These are phyloP conservation scores for Venturiaceae sp. DNA, from an alignment of 2,329 filamentous ascomycete genomes.

Conservation along the genomic window DNA sequence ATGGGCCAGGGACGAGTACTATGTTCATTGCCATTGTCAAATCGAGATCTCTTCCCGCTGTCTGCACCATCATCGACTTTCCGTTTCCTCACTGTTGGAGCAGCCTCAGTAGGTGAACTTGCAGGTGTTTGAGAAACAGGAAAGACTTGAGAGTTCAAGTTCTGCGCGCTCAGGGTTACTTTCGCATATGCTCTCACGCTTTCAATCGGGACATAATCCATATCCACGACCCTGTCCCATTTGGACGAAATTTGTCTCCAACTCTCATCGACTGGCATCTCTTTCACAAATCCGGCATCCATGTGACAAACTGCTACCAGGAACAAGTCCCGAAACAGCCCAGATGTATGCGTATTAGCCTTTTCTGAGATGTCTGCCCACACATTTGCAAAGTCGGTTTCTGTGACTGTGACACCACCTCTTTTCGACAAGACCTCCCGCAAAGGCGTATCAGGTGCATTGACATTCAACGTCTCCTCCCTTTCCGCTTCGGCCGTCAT, in stretches of 20 bases:
- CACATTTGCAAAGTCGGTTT: neutral
- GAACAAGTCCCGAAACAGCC: neutral
- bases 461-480: conserved; percentile 3
- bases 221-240: conserved; percentile 4
- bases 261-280: neutral
- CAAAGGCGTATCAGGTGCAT: conserved; percentile 1
- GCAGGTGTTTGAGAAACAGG: neutral
- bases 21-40: neutral
- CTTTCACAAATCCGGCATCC: neutral
- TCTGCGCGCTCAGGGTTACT: neutral
- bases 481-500: conserved; percentile 4
- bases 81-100: neutral
- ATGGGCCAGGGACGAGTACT: neutral
- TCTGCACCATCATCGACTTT: neutral
- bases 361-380: neutral
- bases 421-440: neutral
- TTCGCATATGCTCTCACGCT: neutral
- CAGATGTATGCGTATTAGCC: neutral
- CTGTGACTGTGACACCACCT: neutral
- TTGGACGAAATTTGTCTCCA: neutral
- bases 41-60: neutral
- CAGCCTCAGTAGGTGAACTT: neutral
- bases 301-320: conserved; percentile 2
- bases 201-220: conserved; percentile 1
- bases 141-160: neutral